phyloP scores from a whole-genome alignment of 202 grass and related monocot genomes.

The Digitaria exilis region DNA sequence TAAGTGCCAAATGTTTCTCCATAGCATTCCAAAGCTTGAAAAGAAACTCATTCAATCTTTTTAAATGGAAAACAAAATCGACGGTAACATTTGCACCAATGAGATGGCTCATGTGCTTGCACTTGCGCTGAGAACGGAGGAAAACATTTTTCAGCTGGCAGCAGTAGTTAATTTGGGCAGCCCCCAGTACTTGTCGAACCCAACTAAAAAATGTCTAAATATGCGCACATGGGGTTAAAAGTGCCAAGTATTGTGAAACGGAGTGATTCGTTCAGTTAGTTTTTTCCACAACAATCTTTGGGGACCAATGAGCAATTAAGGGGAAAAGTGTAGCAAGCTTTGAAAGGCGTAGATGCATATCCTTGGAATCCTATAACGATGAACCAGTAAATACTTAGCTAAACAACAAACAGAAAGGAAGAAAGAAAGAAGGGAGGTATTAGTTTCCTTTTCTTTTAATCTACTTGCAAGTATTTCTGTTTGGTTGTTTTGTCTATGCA shows the following conservation, averaged over 20 bases:
- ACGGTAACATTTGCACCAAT: background rate
- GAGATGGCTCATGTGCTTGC: background rate
- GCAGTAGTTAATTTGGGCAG: background rate
- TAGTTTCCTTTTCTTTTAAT: constrained; percentile 7
- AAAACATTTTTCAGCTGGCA: background rate
- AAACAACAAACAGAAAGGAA: background rate
- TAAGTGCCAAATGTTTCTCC: background rate
- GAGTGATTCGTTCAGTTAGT: background rate
- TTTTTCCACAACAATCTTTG: background rate
- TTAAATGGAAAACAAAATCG: background rate
- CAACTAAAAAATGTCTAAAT: background rate
- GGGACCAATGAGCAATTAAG: background rate
- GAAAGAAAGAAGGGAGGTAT: background rate
- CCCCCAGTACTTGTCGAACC: background rate
- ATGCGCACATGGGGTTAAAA: background rate
- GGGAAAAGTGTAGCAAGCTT: background rate
- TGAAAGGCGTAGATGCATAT: background rate
- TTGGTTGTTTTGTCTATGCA: constrained; percentile 3
- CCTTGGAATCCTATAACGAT: background rate
- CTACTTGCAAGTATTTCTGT: background rate
- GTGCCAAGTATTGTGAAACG: background rate
- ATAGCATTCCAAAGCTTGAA: background rate
- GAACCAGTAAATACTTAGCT: background rate
- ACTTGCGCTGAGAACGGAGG: background rate
- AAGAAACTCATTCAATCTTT: background rate